Conservation (phyloP, 495 filamentous ascomycete genomes). For the Tuber calosporum region DNA sequence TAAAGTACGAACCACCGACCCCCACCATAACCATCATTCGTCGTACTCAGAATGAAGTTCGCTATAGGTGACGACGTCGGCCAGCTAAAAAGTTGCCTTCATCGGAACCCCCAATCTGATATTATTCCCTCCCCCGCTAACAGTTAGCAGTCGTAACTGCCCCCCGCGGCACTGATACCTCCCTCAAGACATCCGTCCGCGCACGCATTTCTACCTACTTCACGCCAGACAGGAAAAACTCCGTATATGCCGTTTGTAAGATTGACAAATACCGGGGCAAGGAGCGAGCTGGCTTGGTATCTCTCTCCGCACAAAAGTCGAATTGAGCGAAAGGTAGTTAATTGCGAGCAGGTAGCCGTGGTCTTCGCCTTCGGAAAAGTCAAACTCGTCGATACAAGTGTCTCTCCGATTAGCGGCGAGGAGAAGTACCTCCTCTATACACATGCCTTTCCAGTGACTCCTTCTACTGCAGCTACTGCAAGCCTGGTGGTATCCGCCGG, state of each 20-base stretch:
- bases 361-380: not conserved
- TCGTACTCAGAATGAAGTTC: slow-evolving; percentile 30
- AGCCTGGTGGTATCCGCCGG: not conserved
- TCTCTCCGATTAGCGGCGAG: not conserved
- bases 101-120: not conserved
- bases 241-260: slow-evolving; percentile 7
- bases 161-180: slow-evolving; percentile 37
- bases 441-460: not conserved
- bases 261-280: not conserved
- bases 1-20: slow-evolving; percentile 20
- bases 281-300: slow-evolving; percentile 20
- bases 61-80: slow-evolving; percentile 39
- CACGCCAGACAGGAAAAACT: slow-evolving; percentile 25
- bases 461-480: not conserved
- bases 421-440: not conserved
- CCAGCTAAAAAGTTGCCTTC: slow-evolving; percentile 34
- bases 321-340: not conserved
- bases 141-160: slow-evolving; percentile 29
- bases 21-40: slow-evolving; percentile 19
- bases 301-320: not conserved
- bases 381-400: not conserved
- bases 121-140: not conserved
- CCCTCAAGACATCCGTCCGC: slow-evolving; percentile 35
- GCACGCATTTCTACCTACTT: slow-evolving; percentile 36
- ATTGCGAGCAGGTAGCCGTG: not conserved